Percentiles rank a stretch among this genome's conserved stretches.
phyloP scores from a whole-genome alignment of 768 basidiomycete species.

The Lactifluus rugatus region DNA sequence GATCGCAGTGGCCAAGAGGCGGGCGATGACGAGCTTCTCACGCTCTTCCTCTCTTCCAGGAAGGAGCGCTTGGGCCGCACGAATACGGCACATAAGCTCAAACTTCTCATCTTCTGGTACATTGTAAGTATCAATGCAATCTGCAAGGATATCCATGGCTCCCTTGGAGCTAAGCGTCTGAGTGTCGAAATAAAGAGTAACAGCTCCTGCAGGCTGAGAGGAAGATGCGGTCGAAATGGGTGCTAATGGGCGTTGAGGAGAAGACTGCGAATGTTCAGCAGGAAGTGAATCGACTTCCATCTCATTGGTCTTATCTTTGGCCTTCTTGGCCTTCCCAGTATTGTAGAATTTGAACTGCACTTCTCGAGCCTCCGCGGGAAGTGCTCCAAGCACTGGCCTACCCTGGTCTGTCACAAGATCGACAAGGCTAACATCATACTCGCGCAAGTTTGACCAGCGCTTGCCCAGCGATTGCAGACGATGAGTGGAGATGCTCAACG shows the following conservation, averaged over 20 bases:
- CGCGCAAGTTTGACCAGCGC: conserved; percentile 75
- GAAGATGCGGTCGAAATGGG: conserved; percentile 28
- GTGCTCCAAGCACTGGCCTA: conserved; percentile 42
- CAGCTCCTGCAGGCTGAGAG: conserved; percentile 34
- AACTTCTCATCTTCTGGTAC: conserved; percentile 80
- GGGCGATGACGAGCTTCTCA: conserved; percentile 69
- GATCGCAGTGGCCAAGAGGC: conserved; percentile 82
- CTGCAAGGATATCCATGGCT: conserved; percentile 69
- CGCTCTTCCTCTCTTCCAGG: conserved; percentile 51
- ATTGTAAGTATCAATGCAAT: conserved; percentile 53
- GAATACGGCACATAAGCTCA: conserved; percentile 79
- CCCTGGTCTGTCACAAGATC: conserved; percentile 57
- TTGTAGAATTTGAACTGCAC: conserved; percentile 77
- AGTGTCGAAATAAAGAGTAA: conserved; percentile 54
- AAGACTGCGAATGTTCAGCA: conserved; percentile 32
- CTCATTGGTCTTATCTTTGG: conserved; percentile 29
- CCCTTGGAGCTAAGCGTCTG: conserved; percentile 48
- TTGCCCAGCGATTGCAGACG: conserved; percentile 77
- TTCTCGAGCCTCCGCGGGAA: conserved; percentile 67
- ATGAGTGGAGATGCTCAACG: conserved; percentile 70
- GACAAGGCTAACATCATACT: conserved; percentile 66
- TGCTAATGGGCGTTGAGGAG: conserved; percentile 34
- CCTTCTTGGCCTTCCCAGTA: conserved; percentile 33
- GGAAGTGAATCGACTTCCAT: conserved; percentile 39
- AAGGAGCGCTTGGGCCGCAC: conserved; percentile 62